Conservation (phyloP, 192 early-diverging fungal species). For the Rhizophagus sp. region DNA sequence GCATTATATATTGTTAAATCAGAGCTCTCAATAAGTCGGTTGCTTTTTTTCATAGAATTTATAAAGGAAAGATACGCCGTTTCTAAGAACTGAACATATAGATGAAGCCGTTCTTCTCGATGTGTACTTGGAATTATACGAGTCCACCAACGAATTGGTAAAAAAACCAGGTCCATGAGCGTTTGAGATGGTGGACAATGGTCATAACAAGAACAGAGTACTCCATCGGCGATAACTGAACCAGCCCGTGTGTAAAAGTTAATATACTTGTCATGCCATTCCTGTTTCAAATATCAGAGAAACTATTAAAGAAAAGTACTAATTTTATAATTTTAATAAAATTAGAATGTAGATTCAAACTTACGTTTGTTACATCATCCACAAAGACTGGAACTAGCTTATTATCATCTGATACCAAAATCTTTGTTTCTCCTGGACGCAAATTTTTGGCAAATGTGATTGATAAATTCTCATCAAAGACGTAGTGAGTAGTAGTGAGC, state of each 20-base stretch:
- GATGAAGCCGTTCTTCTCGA: conserved; percentile 7
- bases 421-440: not conserved
- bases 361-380: not conserved
- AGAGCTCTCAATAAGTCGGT: no score
- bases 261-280: not conserved
- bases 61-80: not conserved
- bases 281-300: not conserved
- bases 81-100: conserved; percentile 22
- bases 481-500: not conserved
- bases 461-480: not conserved
- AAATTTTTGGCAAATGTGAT: not conserved
- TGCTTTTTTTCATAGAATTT: no score
- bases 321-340: no score
- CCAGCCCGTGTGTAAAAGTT: not conserved
- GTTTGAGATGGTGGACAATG: not conserved
- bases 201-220: not conserved
- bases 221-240: not conserved
- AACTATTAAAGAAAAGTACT: not conserved
- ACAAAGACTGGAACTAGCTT: not conserved
- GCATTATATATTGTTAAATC: no score
- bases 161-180: conserved; percentile 11
- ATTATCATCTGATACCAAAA: not conserved
- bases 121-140: not conserved
- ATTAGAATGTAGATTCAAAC: not conserved
- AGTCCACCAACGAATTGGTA: conserved; percentile 26